Evolutionary conservation across 2,329 filamentous ascomycete species (phyloP).

Genomic region (Arthrobotrys conoides): DNA sequence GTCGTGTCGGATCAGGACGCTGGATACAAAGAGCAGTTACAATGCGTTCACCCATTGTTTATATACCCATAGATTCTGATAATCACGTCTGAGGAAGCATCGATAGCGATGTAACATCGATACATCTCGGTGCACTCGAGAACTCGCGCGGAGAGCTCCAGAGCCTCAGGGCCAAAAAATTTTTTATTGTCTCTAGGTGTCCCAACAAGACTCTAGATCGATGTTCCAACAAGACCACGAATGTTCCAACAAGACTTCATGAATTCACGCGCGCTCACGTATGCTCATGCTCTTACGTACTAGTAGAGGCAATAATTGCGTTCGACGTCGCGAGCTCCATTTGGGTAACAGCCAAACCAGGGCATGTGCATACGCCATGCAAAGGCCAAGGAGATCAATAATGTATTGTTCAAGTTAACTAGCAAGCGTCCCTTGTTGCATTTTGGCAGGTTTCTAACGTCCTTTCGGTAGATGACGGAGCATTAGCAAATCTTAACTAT

Average conservation of each 20-base stretch:
- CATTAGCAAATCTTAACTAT: conserved; percentile 4
- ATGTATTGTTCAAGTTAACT: conserved; percentile 14
- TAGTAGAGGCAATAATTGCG: not conserved
- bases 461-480: conserved; percentile 1
- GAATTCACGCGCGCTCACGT: not conserved
- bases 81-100: not conserved
- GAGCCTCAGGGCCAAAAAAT: not conserved
- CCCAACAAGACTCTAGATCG: not conserved
- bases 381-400: not conserved
- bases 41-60: not conserved
- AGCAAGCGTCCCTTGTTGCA: not conserved
- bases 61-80: not conserved
- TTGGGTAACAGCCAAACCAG: not conserved
- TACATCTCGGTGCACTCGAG: not conserved
- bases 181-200: not conserved
- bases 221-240: too few relatives aligned
- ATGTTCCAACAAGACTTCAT: not conserved
- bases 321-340: conserved; percentile 10
- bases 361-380: not conserved
- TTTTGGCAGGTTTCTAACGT: conserved; percentile 6
- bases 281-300: conserved; percentile 14
- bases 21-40: not conserved
- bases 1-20: not conserved
- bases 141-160: not conserved
- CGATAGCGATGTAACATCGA: not conserved